phyloP scores from a whole-genome alignment of 2,329 filamentous ascomycete species.

The Ophiostoma tasmaniense region DNA sequence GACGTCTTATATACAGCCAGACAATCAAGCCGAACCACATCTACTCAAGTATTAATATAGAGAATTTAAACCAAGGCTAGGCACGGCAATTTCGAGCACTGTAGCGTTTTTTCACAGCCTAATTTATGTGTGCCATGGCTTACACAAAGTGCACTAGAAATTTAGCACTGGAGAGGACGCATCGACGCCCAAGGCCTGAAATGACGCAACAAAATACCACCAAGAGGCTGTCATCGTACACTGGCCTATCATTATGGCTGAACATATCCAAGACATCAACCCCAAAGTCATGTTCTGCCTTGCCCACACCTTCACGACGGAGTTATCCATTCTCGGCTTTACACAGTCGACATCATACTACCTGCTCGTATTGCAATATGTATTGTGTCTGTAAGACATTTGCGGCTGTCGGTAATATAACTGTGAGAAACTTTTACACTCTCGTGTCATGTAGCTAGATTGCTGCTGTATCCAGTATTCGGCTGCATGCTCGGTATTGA shows the following conservation, averaged over 20 bases:
- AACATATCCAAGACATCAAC: background rate
- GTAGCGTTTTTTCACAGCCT: background rate
- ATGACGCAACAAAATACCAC: background rate
- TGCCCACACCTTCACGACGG: background rate
- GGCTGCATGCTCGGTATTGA: background rate
- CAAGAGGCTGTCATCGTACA: background rate
- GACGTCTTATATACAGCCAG: too few relatives aligned
- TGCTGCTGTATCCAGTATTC: background rate
- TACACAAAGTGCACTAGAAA: background rate
- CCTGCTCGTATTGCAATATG: background rate
- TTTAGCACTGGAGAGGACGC: background rate
- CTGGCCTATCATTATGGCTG: background rate
- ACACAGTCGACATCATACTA: background rate
- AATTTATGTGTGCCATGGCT: background rate
- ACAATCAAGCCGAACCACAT: too few relatives aligned
- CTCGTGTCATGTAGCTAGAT: background rate
- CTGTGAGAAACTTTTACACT: background rate
- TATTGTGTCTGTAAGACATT: background rate
- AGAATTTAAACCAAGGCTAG: background rate
- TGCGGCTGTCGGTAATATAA: background rate
- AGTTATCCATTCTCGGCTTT: background rate
- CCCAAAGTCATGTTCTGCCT: background rate
- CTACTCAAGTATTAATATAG: too few relatives aligned
- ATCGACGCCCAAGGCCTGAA: background rate
- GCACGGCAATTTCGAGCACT: background rate